phyloP scores from a whole-genome alignment of 2,329 filamentous ascomycete species.

The Fusarium austroafricanum region DNA sequence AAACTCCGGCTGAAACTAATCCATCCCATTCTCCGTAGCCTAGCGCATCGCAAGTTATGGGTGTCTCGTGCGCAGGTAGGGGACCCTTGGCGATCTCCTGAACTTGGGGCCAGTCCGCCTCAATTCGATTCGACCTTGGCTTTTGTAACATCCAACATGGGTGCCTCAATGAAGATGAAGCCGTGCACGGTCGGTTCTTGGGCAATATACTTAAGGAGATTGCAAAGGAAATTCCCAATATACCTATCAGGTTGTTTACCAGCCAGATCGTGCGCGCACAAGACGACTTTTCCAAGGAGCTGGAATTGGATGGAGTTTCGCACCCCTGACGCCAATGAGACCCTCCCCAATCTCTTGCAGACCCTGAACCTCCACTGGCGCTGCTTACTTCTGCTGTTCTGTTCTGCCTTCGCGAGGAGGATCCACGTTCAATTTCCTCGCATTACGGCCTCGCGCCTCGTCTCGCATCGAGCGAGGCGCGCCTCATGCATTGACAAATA shows the following conservation, averaged over 20 bases:
- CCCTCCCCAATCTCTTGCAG: conserved; percentile 42
- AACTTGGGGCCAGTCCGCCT: conserved; percentile 27
- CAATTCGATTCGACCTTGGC: conserved; percentile 25
- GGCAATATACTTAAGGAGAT: conserved; percentile 1
- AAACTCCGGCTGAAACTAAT: conserved; percentile 14
- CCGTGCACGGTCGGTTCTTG: conserved; percentile 16
- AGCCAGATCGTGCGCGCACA: conserved; percentile 4
- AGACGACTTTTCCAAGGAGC: conserved; percentile 11
- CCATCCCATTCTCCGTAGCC: conserved; percentile 31
- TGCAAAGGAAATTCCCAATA: conserved; percentile 32
- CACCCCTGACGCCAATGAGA: conserved; percentile 36
- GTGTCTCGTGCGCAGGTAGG: conserved; percentile 35
- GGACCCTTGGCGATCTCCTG: conserved; percentile 35
- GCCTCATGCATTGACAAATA: conserved; percentile 23
- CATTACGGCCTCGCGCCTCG: conserved; percentile 26
- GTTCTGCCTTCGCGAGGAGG: conserved; percentile 13
- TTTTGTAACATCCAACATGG: conserved; percentile 4
- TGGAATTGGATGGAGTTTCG: conserved; percentile 36
- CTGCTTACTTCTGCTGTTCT: conserved; percentile 14
- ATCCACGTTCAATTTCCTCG: conserved; percentile 33
- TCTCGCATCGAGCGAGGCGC: conserved; percentile 16
- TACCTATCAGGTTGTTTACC: conserved; percentile 15
- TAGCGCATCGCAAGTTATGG: conserved; percentile 33
- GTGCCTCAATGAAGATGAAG: conserved; percentile 5
- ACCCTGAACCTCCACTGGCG: conserved; percentile 32